Evolutionary conservation across 768 basidiomycete genomes (phyloP), one percentile per base, ranked within the genome.

Genomic region (Austroboletus eburneus): DNA sequence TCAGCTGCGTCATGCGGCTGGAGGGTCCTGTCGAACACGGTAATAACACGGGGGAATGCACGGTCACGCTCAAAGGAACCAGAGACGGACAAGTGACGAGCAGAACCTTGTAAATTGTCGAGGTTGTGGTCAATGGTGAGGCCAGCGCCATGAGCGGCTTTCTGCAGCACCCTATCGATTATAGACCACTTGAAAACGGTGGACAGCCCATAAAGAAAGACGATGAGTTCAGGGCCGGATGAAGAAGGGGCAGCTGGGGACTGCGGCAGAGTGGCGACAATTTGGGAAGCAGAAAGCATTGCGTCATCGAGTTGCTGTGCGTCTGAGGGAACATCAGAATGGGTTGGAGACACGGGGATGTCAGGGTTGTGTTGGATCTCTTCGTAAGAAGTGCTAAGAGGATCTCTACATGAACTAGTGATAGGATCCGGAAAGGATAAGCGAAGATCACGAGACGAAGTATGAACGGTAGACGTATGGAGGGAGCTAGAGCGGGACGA

Each of bases 381-480:
- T 52, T 81, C 78, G 59, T 77, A 81, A 27, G 83, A 81, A 50
- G 76, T 72, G 62, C 72, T 74, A 40, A 69, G 57, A 42, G 78
- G 69, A 47, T 85, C 79, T 65, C 80, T 76, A 51, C 72, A 75
- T 44, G 84, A 84, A 62, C 83, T 85, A 45, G 80, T 81, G 59
- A 90, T 75, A 49, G 87, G 87, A 68, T 91, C 87, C 32, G 87
- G 87, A 69, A 91, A 91, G 27, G 87, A 89, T 48, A 90, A 66
- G 55, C 84, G 79, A 51, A 90, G 76, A 69, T 88, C 85, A 64
- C 82, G 83, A 41, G 81, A 68, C n/a, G 82, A 79, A 45, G 59
- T 75, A 48, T 83, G 83, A 45, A 75, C 64, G 48, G 80, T 77
- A 41, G 78, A 73, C 18, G 70, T 64, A 52, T 76, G 73, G 45